These are phyloP conservation scores for Zea luxurians DNA, from an alignment of 176 grass and related monocot genomes.

Conservation along the genomic window DNA sequence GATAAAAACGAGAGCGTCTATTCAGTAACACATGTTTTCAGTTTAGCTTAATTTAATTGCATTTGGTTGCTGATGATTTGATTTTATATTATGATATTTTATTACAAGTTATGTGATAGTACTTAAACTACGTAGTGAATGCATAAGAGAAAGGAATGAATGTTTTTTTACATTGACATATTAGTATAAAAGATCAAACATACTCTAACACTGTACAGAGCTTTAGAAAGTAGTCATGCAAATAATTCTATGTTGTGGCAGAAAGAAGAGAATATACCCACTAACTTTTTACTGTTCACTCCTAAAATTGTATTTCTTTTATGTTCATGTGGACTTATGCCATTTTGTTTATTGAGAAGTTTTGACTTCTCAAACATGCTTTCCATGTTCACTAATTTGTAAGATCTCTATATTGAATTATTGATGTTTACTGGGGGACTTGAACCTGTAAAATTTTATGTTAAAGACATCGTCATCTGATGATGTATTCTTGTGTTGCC, in stretches of 20 bases:
- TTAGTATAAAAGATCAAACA: background rate
- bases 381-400: slow-evolving; percentile 14
- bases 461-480: slow-evolving; percentile 11
- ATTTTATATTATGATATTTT: background rate
- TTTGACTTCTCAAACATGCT: background rate
- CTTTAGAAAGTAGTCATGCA: background rate
- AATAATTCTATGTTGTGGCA: background rate
- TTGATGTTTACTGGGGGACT: background rate
- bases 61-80: slow-evolving; percentile 8
- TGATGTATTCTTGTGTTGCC: slow-evolving; percentile 40
- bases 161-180: background rate
- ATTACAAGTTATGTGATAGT: slow-evolving; percentile 9
- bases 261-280: background rate
- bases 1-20: background rate
- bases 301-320: background rate
- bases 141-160: background rate
- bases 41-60: background rate
- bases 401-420: slow-evolving; percentile 2
- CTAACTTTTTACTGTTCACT: background rate
- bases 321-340: slow-evolving; percentile 1
- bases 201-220: background rate
- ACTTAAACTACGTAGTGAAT: background rate
- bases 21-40: slow-evolving; percentile 4
- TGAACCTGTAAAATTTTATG: slow-evolving; percentile 11
- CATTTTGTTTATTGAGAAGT: slow-evolving; percentile 14